phyloP scores from a whole-genome alignment of 192 early-diverging fungal genomes.

The Physocladia obscura region DNA sequence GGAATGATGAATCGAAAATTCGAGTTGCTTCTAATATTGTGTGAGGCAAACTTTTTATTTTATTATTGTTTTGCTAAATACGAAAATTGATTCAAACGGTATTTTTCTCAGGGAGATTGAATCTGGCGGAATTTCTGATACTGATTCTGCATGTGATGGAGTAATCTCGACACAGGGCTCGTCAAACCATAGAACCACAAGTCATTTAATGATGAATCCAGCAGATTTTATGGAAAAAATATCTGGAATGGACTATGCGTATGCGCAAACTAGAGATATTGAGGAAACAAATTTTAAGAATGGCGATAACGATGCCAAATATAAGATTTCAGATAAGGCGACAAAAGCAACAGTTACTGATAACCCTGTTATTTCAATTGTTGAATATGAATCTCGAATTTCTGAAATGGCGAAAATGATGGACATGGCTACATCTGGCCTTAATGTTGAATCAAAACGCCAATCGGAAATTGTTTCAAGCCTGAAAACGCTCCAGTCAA shows the following conservation, averaged over 20 bases:
- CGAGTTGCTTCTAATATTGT: neutral
- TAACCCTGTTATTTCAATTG: neutral
- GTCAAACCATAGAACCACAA: neutral
- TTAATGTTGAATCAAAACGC: neutral
- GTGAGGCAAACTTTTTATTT: neutral
- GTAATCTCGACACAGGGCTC: neutral
- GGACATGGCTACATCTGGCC: neutral
- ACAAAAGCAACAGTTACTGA: neutral
- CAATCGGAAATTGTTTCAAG: neutral
- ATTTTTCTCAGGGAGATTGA: neutral
- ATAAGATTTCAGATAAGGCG: neutral
- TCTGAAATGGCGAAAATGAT: neutral
- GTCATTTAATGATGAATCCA: conserved; percentile 6
- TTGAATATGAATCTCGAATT: neutral
- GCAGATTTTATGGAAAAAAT: conserved; percentile 6
- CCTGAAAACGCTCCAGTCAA: neutral
- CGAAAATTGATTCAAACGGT: neutral
- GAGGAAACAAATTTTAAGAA: neutral
- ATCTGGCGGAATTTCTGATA: neutral
- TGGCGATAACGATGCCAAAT: neutral
- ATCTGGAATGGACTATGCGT: neutral
- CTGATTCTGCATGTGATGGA: conserved; percentile 12
- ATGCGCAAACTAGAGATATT: neutral
- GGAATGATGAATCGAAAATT: neutral
- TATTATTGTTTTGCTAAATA: neutral